These are phyloP conservation scores for Yarrowia bubula DNA, from an alignment of 805 yeast genomes.

Conservation along the genomic window DNA sequence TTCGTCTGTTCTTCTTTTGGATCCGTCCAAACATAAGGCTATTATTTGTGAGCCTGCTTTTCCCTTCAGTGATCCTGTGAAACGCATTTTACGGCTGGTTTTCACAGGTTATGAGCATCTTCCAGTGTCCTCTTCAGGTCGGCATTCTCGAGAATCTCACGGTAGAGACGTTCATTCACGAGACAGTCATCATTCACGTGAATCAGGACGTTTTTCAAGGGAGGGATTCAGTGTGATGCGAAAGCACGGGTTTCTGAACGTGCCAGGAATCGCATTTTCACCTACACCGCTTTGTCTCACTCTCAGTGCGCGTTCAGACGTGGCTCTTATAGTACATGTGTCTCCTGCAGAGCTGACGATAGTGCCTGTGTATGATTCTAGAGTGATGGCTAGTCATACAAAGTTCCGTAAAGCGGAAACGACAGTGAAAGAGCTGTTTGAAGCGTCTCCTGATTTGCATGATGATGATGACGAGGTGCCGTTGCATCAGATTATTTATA, in stretches of 20 bases:
- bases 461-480: constrained; percentile 19
- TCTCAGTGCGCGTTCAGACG: constrained; percentile 15
- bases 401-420: neutral
- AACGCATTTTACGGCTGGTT: neutral
- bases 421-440: neutral
- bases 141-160: neutral
- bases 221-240: neutral
- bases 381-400: constrained; percentile 6
- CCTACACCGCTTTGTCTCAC: constrained; percentile 12
- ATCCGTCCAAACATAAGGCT: constrained; percentile 10
- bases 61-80: constrained; percentile 1
- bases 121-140: neutral
- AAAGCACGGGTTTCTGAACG: neutral
- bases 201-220: neutral
- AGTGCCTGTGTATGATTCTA: constrained; percentile 5
- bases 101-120: constrained; percentile 1
- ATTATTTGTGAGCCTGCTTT: constrained; percentile 6
- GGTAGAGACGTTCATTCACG: neutral
- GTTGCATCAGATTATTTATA: neutral
- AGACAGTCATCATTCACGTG: neutral
- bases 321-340: neutral
- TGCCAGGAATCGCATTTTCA: constrained; percentile 7
- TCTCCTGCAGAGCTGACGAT: neutral
- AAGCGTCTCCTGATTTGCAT: neutral
- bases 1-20: neutral